phyloP scores from a whole-genome alignment of 192 early-diverging fungal species.

The Dimargaris verticillata region DNA sequence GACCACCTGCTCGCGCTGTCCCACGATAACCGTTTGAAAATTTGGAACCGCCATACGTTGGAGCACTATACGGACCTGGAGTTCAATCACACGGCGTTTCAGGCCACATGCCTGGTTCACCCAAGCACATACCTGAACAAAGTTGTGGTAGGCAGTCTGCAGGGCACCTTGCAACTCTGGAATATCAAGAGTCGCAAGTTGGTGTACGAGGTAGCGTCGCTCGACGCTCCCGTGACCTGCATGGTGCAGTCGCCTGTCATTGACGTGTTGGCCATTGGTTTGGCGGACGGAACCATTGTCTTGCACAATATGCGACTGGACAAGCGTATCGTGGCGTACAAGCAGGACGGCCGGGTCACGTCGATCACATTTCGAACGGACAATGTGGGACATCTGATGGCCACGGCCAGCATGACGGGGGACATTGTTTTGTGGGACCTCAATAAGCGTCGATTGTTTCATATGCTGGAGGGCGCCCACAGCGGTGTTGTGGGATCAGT shows the following conservation, averaged over 20 bases:
- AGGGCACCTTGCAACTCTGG: conserved; percentile 88
- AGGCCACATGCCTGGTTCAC: conserved; percentile 61
- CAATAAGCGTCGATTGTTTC: conserved; percentile 46
- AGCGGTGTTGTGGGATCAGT: conserved; percentile 54
- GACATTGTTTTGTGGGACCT: conserved; percentile 91
- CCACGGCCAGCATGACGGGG: conserved; percentile 69
- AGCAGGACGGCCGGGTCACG: conserved; percentile 81
- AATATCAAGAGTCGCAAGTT: conserved; percentile 64
- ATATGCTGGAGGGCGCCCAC: conserved; percentile 78
- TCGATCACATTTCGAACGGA: conserved; percentile 84
- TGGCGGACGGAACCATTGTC: conserved; percentile 70
- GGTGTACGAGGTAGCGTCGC: conserved; percentile 64
- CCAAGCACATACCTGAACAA: conserved; percentile 98
- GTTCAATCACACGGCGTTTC: conserved; percentile 51
- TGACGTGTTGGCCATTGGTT: conserved; percentile 84
- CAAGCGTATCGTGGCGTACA: conserved; percentile 50
- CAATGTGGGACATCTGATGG: conserved; percentile 66
- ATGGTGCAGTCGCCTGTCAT: conserved; percentile 78
- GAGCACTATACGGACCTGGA: conserved; percentile 57
- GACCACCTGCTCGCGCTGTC: conserved; percentile 55
- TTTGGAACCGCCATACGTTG: conserved; percentile 57
- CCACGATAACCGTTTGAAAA: conserved; percentile 59
- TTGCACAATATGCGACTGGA: conserved; percentile 78
- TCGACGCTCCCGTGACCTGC: conserved; percentile 58
- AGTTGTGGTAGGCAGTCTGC: conserved; percentile 64